Evolutionary conservation across 2,329 filamentous ascomycete species (phyloP).

Genomic region (Pseudogymnoascus sp.): DNA sequence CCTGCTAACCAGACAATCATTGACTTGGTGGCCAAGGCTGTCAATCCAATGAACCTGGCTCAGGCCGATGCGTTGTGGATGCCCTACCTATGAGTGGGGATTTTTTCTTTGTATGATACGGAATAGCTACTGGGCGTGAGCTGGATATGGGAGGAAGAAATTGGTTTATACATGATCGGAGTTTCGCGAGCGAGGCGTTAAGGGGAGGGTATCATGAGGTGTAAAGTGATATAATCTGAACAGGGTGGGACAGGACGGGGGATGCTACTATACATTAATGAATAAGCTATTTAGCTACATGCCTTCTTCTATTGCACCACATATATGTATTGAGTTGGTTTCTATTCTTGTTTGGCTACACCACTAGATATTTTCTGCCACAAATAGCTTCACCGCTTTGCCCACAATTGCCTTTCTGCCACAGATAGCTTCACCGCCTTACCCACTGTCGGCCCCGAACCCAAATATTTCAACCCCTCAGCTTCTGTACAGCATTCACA

Average conservation of each 20-base stretch:
- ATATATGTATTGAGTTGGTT: neutral
- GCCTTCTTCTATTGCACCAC: neutral
- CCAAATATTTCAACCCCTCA: conserved; percentile 5
- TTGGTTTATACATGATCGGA: conserved; percentile 1
- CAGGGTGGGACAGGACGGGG: neutral
- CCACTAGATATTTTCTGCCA: neutral
- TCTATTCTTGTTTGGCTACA: no score
- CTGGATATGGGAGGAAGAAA: neutral
- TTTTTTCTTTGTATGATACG: conserved; percentile 1
- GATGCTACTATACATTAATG: conserved; percentile 5
- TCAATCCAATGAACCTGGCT: conserved; percentile 82
- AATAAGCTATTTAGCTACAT: conserved; percentile 4
- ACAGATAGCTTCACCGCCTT: neutral
- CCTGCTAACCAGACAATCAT: conserved; percentile 97
- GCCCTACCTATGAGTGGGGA: conserved; percentile 64
- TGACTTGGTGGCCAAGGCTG: conserved; percentile 84
- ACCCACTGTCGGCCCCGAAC: neutral
- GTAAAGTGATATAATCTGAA: neutral
- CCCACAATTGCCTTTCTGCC: neutral
- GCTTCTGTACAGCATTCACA: neutral
- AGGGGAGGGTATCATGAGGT: neutral
- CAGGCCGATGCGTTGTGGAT: conserved; percentile 94
- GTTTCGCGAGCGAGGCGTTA: conserved; percentile 7
- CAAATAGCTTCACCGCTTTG: neutral
- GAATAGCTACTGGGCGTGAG: neutral